Evolutionary conservation across 495 filamentous ascomycete genomes (phyloP), one percentile per base, ranked within the genome.

Genomic region (Xylaria sp.): DNA sequence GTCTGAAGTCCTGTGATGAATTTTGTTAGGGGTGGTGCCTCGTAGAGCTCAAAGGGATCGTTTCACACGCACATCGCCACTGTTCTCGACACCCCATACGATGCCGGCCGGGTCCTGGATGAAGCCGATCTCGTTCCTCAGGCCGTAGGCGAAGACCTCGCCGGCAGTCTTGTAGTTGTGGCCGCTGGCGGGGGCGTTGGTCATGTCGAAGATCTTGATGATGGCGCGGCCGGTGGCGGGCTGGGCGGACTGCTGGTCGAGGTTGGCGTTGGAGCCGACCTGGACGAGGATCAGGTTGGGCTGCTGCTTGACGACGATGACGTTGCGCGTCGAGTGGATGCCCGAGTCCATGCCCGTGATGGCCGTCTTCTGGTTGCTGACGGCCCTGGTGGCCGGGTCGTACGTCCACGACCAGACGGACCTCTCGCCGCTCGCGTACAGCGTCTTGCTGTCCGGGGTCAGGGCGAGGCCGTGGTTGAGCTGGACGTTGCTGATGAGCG

Each of bases 391-490:
- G 9, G 71, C 70, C 8, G 88, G 71, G 72, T 91, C 83, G 77
- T 93, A 93, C 26, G 78, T 61, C 88, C 88, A 93, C 52, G 84
- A 80, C 77, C 82, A 91, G 35, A 85, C 89, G 1, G 82, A 80
- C 29, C 86, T 82, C n/a, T 87, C 72, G 31, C 84, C 85, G 35
- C 87, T 90, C 14, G 89, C 91, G 74, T 91, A 92, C 58, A 93
- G 79, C 8, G 86, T 91, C 64, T 78, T 84, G 63, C 91, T 88
- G 79, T 92, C 89, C 17, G 76, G 76, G 9, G 88, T 87, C 24
- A 92, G 77, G 21, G 86, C 85, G 40, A 93, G 82, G n/a, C 90
- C 90, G 79, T 93, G 90, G 76, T 91, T 90, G n/a, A 92, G 80
- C 77, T 77, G 73, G 64, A 72, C 68, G 77, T 80, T 71, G 77